These are phyloP conservation scores for Nicotiana rustica DNA, from an alignment of 305 asterid species.

Conservation along the genomic window DNA sequence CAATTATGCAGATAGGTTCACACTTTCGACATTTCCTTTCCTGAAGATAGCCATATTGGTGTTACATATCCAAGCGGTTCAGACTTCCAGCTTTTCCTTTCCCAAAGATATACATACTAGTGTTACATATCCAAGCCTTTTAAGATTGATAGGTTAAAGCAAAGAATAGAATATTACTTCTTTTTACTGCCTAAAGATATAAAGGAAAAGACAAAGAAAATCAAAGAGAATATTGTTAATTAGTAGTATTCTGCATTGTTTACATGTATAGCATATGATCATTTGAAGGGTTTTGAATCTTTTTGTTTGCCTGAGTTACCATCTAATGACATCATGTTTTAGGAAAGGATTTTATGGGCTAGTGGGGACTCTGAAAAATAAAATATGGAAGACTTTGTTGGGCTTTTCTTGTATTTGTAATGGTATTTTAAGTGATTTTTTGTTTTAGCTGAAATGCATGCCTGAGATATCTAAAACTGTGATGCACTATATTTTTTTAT, in stretches of 20 bases:
- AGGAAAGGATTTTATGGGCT: slow-evolving; percentile 13
- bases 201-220: background rate
- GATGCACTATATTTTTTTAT: background rate
- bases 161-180: no score
- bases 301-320: background rate
- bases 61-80: no score
- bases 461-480: background rate
- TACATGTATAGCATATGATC: background rate
- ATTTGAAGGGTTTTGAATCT: background rate
- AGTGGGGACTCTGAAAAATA: background rate
- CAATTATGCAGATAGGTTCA: no score
- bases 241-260: background rate
- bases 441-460: no score
- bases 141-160: no score
- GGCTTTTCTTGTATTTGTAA: background rate
- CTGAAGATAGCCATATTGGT: no score
- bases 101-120: no score
- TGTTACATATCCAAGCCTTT: no score
- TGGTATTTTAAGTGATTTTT: no score
- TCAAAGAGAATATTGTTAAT: background rate
- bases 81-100: no score
- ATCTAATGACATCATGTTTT: background rate
- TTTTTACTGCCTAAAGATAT: no score
- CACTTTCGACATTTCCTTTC: no score
- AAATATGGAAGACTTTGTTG: slow-evolving; percentile 8